Evolutionary conservation across 2,329 filamentous ascomycete species (phyloP).

Genomic region (Cladosporium phlei): DNA sequence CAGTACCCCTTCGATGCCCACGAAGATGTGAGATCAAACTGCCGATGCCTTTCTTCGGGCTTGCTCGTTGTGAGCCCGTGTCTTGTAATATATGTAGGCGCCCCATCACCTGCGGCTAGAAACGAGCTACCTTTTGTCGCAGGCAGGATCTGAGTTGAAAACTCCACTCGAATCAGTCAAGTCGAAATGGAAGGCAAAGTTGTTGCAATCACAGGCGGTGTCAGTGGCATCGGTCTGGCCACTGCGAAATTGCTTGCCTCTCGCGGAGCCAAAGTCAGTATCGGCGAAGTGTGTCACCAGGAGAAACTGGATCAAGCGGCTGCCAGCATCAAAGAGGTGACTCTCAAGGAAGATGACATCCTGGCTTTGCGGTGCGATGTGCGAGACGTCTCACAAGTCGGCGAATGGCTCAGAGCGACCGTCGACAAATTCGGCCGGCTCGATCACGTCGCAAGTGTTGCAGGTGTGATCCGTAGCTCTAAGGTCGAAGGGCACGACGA

Average conservation of each 20-base stretch:
- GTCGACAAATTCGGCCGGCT: slow-evolving; percentile 30
- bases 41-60: too few species aligned
- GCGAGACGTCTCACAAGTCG: slow-evolving; percentile 20
- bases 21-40: too few species aligned
- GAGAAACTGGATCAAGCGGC: slow-evolving; percentile 31
- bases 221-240: slow-evolving; percentile 47
- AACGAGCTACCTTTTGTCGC: too few species aligned
- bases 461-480: slow-evolving; percentile 22
- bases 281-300: slow-evolving; percentile 42
- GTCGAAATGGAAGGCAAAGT: slow-evolving; percentile 37
- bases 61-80: too few species aligned
- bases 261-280: slow-evolving; percentile 42
- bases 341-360: background rate
- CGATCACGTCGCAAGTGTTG: slow-evolving; percentile 39
- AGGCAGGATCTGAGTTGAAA: too few species aligned
- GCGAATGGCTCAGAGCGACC: slow-evolving; percentile 28
- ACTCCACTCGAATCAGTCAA: too few species aligned
- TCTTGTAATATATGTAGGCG: too few species aligned
- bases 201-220: slow-evolving; percentile 46
- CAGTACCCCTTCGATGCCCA: too few species aligned
- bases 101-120: too few species aligned
- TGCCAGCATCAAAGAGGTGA: background rate
- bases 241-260: slow-evolving; percentile 42
- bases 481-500: slow-evolving; percentile 23
- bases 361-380: slow-evolving; percentile 23